phyloP scores from a whole-genome alignment of 73 alveolate species.

The Stentor coeruleus region DNA sequence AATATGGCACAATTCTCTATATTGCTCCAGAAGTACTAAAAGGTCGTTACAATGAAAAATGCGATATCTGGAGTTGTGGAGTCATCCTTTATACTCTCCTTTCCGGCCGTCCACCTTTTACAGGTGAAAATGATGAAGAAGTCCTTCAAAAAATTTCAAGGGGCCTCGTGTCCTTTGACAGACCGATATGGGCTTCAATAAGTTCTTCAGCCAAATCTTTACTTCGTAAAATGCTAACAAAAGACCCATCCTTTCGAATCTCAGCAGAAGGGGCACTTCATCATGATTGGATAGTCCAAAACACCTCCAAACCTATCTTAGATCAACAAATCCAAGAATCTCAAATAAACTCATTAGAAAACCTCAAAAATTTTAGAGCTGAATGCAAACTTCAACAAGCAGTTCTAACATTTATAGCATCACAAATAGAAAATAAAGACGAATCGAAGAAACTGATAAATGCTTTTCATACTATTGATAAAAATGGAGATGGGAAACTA shows the following conservation, averaged over 20 bases:
- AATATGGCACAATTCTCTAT: neutral
- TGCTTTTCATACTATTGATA: slow-evolving; percentile 23
- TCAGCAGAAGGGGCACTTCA: neutral
- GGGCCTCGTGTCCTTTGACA: too few relatives aligned
- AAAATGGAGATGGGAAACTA: slow-evolving; percentile 36
- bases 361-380: too few relatives aligned
- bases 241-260: neutral
- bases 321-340: too few relatives aligned
- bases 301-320: too few relatives aligned
- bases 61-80: slow-evolving; percentile 17
- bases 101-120: neutral
- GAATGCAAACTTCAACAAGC: too few relatives aligned
- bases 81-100: slow-evolving; percentile 5
- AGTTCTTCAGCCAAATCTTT: neutral
- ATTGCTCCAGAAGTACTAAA: slow-evolving; percentile 9
- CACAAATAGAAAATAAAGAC: too few relatives aligned
- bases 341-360: too few relatives aligned
- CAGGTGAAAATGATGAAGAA: neutral
- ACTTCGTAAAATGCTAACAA: neutral
- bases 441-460: slow-evolving; percentile 23
- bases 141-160: too few relatives aligned
- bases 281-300: neutral
- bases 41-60: neutral
- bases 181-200: neutral
- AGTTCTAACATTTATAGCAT: too few relatives aligned